Conservation (phyloP, 495 filamentous ascomycete species). For the Geoglossum glabrum region DNA sequence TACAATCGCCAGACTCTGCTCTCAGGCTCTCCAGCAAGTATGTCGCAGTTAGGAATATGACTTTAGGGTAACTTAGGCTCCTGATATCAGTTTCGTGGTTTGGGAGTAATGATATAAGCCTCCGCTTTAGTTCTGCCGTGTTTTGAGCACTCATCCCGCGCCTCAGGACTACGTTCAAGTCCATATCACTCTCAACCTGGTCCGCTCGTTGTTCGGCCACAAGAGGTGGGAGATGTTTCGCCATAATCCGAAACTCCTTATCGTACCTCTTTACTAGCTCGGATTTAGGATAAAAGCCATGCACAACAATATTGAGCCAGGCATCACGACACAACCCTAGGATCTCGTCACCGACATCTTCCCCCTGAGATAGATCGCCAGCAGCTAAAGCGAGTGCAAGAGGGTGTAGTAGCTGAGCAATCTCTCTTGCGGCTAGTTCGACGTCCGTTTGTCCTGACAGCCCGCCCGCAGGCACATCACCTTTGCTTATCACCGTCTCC, state of each 20-base stretch:
- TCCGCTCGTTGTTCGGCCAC: slow-evolving; percentile 69
- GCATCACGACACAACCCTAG: slow-evolving; percentile 62
- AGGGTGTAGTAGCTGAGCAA: slow-evolving; percentile 63
- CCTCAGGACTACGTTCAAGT: slow-evolving; percentile 77
- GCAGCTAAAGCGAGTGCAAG: slow-evolving; percentile 53
- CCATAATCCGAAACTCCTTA: slow-evolving; percentile 60
- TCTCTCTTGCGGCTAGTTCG: slow-evolving; percentile 62
- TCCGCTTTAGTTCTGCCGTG: slow-evolving; percentile 57
- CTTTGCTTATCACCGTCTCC: slow-evolving; percentile 74
- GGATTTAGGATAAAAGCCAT: slow-evolving; percentile 65
- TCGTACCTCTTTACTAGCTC: slow-evolving; percentile 42
- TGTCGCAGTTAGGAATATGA: slow-evolving; percentile 77
- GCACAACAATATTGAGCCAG: slow-evolving; percentile 93
- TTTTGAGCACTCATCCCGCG: slow-evolving; percentile 61
- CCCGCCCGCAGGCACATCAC: slow-evolving; percentile 38
- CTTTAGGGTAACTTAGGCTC: slow-evolving; percentile 61
- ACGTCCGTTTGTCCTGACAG: slow-evolving; percentile 40
- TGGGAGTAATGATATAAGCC: slow-evolving; percentile 50
- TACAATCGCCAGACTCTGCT: slow-evolving; percentile 66
- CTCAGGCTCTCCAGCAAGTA: slow-evolving; percentile 70
- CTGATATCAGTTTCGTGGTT: slow-evolving; percentile 55
- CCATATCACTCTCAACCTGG: slow-evolving; percentile 82
- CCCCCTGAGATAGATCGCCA: slow-evolving; percentile 23
- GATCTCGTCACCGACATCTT: slow-evolving; percentile 40
- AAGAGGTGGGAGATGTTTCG: slow-evolving; percentile 64